Evolutionary conservation across 2,329 filamentous ascomycete genomes (phyloP).

Genomic region (Didymella arachidicola): DNA sequence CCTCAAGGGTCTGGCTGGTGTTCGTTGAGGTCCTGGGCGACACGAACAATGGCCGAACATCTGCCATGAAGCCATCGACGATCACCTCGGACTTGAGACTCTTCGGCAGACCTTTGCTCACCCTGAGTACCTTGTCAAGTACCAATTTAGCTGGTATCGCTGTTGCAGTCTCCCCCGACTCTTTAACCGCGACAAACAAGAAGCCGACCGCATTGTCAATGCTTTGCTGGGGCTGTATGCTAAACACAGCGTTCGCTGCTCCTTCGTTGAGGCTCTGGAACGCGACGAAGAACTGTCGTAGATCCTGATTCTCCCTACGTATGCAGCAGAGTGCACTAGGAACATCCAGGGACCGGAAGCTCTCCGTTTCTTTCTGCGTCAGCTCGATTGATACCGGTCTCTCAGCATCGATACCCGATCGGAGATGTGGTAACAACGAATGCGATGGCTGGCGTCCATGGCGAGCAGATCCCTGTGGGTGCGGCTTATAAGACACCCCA

Average conservation of each 20-base stretch:
- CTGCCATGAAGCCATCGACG: slow-evolving; percentile 36
- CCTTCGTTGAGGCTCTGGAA: slow-evolving; percentile 45
- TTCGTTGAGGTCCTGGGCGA: slow-evolving; percentile 10
- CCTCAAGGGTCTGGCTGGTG: slow-evolving; percentile 9
- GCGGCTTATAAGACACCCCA: slow-evolving; percentile 16
- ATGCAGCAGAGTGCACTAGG: slow-evolving; percentile 29
- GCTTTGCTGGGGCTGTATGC: slow-evolving; percentile 21
- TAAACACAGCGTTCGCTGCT: slow-evolving; percentile 47
- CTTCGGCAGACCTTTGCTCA: slow-evolving; percentile 42
- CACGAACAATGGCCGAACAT: slow-evolving; percentile 41
- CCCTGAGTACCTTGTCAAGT: slow-evolving; percentile 36
- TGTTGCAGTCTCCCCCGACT: slow-evolving; percentile 13
- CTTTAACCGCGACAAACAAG: slow-evolving; percentile 27
- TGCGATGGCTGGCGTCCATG: slow-evolving; percentile 17
- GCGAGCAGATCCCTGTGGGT: slow-evolving; percentile 1
- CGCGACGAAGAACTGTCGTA: slow-evolving; percentile 19
- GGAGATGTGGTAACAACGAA: slow-evolving; percentile 12
- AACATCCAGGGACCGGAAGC: slow-evolving; percentile 17
- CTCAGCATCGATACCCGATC: not conserved
- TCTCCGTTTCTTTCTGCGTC: slow-evolving; percentile 19
- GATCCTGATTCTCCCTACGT: slow-evolving; percentile 1
- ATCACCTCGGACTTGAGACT: slow-evolving; percentile 37
- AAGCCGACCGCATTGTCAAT: slow-evolving; percentile 5
- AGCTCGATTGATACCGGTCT: slow-evolving; percentile 5
- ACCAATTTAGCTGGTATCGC: slow-evolving; percentile 23